Conservation (phyloP, 441 rosid species). For the Biscutella laevigata region DNA sequence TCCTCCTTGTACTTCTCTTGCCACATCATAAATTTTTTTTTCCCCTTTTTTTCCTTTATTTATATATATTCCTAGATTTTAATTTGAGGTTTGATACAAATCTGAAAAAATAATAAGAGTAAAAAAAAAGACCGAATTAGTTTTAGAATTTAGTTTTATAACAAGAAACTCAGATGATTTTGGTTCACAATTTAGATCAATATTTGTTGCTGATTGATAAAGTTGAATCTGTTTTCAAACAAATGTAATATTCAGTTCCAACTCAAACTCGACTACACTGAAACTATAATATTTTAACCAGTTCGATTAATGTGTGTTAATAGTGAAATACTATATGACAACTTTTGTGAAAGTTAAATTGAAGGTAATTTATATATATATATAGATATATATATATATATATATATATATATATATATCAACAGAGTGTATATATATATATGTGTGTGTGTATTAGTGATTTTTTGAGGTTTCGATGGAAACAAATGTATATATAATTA, state of each 20-base stretch:
- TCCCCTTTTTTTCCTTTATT: background rate
- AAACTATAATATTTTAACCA: background rate
- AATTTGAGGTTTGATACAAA: background rate
- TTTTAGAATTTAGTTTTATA: background rate
- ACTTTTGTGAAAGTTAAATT: background rate
- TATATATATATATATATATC: no score
- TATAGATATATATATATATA: no score
- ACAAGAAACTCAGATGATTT: background rate
- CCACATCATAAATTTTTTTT: background rate
- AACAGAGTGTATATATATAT: no score
- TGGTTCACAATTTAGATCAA: background rate
- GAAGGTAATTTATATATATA: no score
- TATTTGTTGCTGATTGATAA: background rate
- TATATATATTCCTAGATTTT: slow-evolving; percentile 1
- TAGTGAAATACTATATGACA: background rate
- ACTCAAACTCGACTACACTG: background rate
- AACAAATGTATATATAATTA: background rate
- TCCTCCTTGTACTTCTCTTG: slow-evolving; percentile 10
- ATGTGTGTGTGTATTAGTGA: background rate
- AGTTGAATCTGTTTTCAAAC: background rate
- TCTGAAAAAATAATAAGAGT: background rate
- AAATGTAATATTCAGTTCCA: background rate
- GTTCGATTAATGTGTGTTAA: background rate
- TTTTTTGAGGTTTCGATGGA: background rate
- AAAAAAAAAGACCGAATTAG: background rate